Evolutionary conservation across 495 filamentous ascomycete genomes (phyloP).

Genomic region (Chaetomidium leptoderma): DNA sequence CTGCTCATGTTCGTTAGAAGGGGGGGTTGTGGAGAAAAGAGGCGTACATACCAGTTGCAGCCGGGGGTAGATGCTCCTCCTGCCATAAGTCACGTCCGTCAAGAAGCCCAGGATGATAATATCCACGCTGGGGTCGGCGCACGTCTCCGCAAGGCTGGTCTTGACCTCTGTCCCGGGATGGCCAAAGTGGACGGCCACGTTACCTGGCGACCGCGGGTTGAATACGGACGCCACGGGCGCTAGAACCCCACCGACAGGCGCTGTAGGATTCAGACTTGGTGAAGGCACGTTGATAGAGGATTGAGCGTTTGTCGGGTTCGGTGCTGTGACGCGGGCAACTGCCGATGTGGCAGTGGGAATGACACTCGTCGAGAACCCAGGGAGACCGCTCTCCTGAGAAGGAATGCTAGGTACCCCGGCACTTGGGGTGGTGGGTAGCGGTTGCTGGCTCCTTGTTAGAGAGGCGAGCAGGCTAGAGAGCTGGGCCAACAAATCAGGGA

Average conservation of each 20-base stretch:
- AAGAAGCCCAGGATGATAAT: conserved; percentile 25
- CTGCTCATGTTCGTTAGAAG: neutral
- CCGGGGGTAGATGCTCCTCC: conserved; percentile 9
- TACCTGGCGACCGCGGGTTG: conserved; percentile 12
- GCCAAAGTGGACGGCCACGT: conserved; percentile 20
- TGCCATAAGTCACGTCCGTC: conserved; percentile 6
- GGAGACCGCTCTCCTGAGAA: too few relatives aligned
- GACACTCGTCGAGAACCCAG: neutral
- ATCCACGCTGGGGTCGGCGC: conserved; percentile 22
- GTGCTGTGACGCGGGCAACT: neutral
- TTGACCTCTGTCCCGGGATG: neutral
- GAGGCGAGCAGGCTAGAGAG: too few relatives aligned
- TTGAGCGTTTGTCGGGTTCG: neutral
- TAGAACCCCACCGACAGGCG: neutral
- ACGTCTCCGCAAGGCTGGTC: conserved; percentile 9
- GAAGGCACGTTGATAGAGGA: neutral
- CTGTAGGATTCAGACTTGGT: neutral
- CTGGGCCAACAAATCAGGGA: too few relatives aligned
- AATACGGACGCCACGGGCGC: conserved; percentile 9
- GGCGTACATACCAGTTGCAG: conserved; percentile 10
- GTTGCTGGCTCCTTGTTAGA: neutral
- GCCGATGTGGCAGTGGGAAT: neutral
- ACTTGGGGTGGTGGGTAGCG: neutral
- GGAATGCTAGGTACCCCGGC: too few relatives aligned
- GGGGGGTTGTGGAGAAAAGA: neutral